Evolutionary conservation across 2,329 filamentous ascomycete species (phyloP).

Genomic region (Metarhizium robertsii): DNA sequence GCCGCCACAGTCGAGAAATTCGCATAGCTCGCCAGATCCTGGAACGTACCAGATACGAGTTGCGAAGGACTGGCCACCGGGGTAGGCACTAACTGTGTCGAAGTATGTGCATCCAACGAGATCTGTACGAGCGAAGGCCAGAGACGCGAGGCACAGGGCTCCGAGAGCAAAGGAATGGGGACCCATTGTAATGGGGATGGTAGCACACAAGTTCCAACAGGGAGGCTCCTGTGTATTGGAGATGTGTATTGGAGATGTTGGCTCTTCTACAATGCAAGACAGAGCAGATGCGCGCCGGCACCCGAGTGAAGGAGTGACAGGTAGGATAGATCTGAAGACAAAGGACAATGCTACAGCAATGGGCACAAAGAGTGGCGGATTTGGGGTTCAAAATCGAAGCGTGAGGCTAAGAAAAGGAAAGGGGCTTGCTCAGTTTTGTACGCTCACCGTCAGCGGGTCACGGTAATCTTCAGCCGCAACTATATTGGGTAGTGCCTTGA

Average conservation of each 20-base stretch:
- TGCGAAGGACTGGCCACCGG: constrained; percentile 26
- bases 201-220: neutral
- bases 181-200: constrained; percentile 11
- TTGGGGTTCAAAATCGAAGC: neutral
- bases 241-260: too few relatives aligned
- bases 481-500: too few relatives aligned
- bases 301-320: neutral
- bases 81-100: constrained; percentile 20
- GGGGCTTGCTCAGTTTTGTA: too few relatives aligned
- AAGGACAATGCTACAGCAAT: too few relatives aligned
- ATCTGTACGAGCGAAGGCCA: constrained; percentile 34
- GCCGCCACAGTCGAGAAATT: constrained; percentile 56
- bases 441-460: too few relatives aligned
- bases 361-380: neutral
- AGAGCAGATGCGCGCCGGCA: too few relatives aligned
- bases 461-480: too few relatives aligned
- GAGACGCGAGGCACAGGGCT: constrained; percentile 20
- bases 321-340: neutral
- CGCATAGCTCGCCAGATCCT: constrained; percentile 55
- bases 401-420: neutral
- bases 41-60: constrained; percentile 52
- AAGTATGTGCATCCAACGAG: constrained; percentile 35
- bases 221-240: too few relatives aligned
- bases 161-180: constrained; percentile 15
- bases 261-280: too few relatives aligned